phyloP scores from a whole-genome alignment of 1,284 basidiomycete species.

The Cryptococcus neoformans region DNA sequence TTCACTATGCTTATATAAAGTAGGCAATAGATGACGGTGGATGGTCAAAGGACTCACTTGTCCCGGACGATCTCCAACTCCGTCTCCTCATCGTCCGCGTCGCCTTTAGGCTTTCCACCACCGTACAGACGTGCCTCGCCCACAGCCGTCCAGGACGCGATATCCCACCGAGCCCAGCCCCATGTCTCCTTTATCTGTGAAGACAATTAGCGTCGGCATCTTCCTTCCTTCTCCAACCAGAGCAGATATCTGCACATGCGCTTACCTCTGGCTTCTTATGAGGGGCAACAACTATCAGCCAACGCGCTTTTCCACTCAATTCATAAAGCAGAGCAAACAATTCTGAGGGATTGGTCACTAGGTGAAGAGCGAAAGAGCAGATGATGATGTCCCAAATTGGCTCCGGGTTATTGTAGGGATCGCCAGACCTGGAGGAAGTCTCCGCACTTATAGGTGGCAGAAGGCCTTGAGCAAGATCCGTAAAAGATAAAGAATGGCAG shows the following conservation, averaged over 20 bases:
- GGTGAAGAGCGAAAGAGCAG: conserved; percentile 69
- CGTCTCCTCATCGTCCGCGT: conserved; percentile 48
- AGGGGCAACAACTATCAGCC: conserved; percentile 66
- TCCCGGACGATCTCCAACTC: conserved; percentile 55
- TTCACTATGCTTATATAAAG: neutral
- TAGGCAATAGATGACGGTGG: neutral
- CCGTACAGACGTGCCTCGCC: conserved; percentile 41
- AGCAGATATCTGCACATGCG: neutral
- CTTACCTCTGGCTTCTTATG: conserved; percentile 70
- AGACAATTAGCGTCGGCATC: neutral
- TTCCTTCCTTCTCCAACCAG: neutral
- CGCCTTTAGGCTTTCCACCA: conserved; percentile 1
- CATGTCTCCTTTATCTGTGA: conserved; percentile 67
- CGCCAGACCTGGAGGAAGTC: conserved; percentile 10
- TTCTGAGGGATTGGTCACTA: conserved; percentile 60
- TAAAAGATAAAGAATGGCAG: conserved; percentile 57
- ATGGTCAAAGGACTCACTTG: conserved; percentile 49
- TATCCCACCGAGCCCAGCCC: conserved; percentile 69
- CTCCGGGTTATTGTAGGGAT: neutral
- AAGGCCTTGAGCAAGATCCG: conserved; percentile 55
- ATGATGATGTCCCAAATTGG: conserved; percentile 59
- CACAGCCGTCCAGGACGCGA: conserved; percentile 55
- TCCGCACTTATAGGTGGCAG: conserved; percentile 40
- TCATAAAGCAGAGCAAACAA: conserved; percentile 64
- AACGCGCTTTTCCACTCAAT: conserved; percentile 58